A percentile compares a stretch with the other conserved stretches of the same genome.
Evolutionary conservation across 2,329 filamentous ascomycete species (phyloP).

Genomic region (Paraconiothyrium sp.): DNA sequence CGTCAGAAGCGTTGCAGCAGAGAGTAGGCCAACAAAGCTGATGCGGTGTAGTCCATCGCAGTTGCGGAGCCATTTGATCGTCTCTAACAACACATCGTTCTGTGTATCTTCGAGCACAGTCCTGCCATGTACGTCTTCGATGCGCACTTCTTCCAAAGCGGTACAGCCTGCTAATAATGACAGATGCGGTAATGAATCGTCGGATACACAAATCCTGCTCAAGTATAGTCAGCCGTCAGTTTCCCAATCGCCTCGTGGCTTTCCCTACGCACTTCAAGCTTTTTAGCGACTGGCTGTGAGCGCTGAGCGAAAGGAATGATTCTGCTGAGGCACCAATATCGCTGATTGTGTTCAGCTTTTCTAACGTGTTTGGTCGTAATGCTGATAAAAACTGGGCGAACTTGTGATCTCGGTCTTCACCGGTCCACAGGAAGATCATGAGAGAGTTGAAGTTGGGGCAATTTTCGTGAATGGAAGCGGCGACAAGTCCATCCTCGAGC

Average conservation of each 20-base stretch:
- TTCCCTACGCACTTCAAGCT: conserved; percentile 28
- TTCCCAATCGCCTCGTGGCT: neutral
- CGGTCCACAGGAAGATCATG: conserved; percentile 59
- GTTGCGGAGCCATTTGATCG: conserved; percentile 64
- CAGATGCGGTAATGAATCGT: conserved; percentile 60
- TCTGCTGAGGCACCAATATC: conserved; percentile 63
- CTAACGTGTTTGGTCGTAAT: conserved; percentile 65
- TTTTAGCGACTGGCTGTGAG: conserved; percentile 65
- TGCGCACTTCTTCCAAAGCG: conserved; percentile 58
- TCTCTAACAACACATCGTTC: conserved; percentile 62
- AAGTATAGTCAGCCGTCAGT: neutral
- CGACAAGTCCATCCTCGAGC: conserved; percentile 63
- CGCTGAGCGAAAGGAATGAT: conserved; percentile 63
- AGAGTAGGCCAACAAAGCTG: conserved; percentile 61
- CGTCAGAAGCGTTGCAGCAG: conserved; percentile 63
- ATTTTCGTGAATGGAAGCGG: conserved; percentile 63
- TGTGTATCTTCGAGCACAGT: conserved; percentile 62
- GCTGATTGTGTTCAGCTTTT: conserved; percentile 67
- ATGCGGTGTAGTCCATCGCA: conserved; percentile 63
- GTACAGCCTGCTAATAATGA: conserved; percentile 60
- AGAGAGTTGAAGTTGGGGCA: conserved; percentile 71
- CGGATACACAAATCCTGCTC: conserved; percentile 58
- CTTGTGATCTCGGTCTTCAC: conserved; percentile 63
- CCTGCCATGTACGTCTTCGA: conserved; percentile 57
- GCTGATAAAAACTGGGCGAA: conserved; percentile 67